These are phyloP conservation scores for Nicotiana noctiflora DNA, from an alignment of 257 asterid species.

Conservation along the genomic window DNA sequence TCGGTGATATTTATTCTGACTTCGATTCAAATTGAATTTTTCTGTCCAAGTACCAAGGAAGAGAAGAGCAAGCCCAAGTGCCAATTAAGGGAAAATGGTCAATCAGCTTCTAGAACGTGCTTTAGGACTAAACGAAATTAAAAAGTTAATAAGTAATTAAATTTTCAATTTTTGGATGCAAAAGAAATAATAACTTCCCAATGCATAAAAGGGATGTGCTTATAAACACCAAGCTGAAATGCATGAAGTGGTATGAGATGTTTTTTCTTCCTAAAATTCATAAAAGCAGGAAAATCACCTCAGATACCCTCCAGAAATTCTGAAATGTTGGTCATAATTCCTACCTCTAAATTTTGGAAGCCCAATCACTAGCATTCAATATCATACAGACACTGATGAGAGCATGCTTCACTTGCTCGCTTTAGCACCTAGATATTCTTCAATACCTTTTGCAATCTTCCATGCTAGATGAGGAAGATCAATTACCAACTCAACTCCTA, in stretches of 20 bases:
- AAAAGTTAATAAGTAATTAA: too few relatives aligned
- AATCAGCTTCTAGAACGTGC: not conserved
- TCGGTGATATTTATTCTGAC: not conserved
- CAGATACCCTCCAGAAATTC: not conserved
- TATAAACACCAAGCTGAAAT: not conserved
- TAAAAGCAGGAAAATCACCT: not conserved
- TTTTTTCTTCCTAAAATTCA: not conserved
- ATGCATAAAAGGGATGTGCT: not conserved
- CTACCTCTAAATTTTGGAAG: not conserved
- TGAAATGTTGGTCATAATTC: not conserved
- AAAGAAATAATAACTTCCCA: not conserved
- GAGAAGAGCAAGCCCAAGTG: not conserved
- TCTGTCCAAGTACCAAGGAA: not conserved
- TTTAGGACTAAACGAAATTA: not conserved
- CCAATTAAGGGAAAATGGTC: not conserved
- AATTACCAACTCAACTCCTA: not conserved
- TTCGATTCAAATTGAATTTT: not conserved
- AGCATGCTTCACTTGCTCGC: not conserved
- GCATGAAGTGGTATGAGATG: not conserved
- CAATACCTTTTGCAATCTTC: constrained; percentile 3
- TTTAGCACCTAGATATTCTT: constrained; percentile 1
- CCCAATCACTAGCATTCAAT: not conserved
- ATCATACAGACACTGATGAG: not conserved
- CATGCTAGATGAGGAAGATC: not conserved
- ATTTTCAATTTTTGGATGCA: too few relatives aligned